Evolutionary conservation across 805 yeast genomes (phyloP).

Genomic region (Blastobotrys chiropterorum): DNA sequence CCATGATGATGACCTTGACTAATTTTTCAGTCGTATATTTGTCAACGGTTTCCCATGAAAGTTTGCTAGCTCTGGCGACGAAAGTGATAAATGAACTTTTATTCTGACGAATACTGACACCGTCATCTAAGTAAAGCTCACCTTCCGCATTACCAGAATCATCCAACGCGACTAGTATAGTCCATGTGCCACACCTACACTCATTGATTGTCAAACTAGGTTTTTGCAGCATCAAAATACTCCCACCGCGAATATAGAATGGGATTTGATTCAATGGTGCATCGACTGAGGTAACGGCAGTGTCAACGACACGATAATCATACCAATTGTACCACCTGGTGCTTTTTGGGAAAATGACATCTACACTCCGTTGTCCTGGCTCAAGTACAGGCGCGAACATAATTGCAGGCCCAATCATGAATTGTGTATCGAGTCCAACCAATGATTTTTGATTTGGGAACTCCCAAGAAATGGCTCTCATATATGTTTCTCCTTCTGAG

Average conservation of each 20-base stretch:
- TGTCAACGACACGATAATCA: not conserved
- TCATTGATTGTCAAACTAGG: conserved; percentile 50
- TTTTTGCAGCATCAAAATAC: conserved; percentile 64
- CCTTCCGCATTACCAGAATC: conserved; percentile 45
- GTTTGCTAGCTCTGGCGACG: not conserved
- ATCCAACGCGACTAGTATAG: conserved; percentile 49
- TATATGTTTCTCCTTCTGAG: conserved; percentile 57
- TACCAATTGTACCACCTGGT: conserved; percentile 28
- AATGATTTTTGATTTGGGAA: conserved; percentile 35
- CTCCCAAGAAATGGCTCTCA: conserved; percentile 34
- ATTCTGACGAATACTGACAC: conserved; percentile 47
- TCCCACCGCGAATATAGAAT: conserved; percentile 68
- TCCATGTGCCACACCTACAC: conserved; percentile 10
- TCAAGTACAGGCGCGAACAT: conserved; percentile 75
- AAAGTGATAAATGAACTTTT: not conserved
- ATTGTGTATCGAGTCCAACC: conserved; percentile 72
- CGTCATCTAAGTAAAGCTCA: conserved; percentile 71
- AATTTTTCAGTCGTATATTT: not conserved
- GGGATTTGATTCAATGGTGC: conserved; percentile 54
- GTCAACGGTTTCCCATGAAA: not conserved
- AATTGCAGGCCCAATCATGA: conserved; percentile 70
- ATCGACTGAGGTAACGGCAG: conserved; percentile 8
- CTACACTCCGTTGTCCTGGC: conserved; percentile 38
- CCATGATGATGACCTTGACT: not conserved
- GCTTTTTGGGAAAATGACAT: conserved; percentile 45